Base-by-base conservation (phyloP, 805 yeast species). In the Isabelozyma rhagii region DNA sequence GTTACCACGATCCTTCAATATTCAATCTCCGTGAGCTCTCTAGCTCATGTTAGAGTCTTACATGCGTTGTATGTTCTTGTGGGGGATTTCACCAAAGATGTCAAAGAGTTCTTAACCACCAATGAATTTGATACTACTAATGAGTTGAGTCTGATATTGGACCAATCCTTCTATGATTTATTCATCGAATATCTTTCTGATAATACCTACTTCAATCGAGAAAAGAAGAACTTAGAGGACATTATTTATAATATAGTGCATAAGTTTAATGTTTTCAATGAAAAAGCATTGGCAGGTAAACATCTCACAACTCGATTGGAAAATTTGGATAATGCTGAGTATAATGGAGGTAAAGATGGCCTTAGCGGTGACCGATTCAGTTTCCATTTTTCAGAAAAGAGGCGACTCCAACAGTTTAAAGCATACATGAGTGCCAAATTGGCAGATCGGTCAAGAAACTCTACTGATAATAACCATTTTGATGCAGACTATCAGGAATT, bases 31-130 rank as follows among this genome's bases (percentile, higher is more conserved):
- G 71, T 80, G 6, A 81, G 89, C 21, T 75, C 83, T 2, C 68
- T 91, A 46, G 86, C 96, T 0, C 89, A 86, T 61, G 83, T 91
- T 2, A 78, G 98, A 59, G 77, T 85, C 1, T 67, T 93, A 34
- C 88, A 89, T 66, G 74, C 84, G 2, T 71, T 87, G n/a, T 85
- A 83, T 60, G 74, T 78, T 0, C 68, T 80, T 38, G 72, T 87
- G 8, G 80, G 82, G 11, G 79, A 77, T 44, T 80, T 87, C 56
- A 83, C 88, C 1, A 81, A 79, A 49, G 83, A 82, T 49, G 70
- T 92, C 55, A 84, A 85, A 57, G 83, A 80, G 8, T 84, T 81
- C 54, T 76, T 89, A 48, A 57, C 64, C 7, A 67, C 75, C 21
- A 74, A 76, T 48, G 78, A 75, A 3, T 63, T 79, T 11, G 82